Evolutionary conservation across 2,329 filamentous ascomycete species (phyloP).

Genomic region (Sordariomycetes sp.): DNA sequence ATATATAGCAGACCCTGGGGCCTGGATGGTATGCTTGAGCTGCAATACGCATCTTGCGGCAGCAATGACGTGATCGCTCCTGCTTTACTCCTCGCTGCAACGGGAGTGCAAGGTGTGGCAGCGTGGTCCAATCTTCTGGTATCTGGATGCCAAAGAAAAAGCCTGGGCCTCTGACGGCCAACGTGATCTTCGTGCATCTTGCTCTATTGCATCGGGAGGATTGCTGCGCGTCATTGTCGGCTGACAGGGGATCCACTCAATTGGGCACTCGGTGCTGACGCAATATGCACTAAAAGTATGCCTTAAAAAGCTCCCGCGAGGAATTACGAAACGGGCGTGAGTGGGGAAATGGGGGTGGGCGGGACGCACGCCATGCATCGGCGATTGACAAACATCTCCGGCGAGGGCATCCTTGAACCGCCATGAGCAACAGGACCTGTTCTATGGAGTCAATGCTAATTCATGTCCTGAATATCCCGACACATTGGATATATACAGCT

Average conservation of each 20-base stretch:
- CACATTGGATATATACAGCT: too few species aligned
- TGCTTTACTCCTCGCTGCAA: neutral
- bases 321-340: neutral
- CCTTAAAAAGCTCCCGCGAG: neutral
- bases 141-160: neutral
- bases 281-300: neutral
- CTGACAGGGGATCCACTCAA: neutral
- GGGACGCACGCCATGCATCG: neutral
- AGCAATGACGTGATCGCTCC: neutral
- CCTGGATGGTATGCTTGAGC: neutral
- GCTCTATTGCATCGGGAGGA: too few species aligned
- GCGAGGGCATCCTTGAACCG: too few species aligned
- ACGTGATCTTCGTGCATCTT: too few species aligned
- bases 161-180: too few species aligned
- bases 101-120: neutral
- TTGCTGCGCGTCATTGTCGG: neutral
- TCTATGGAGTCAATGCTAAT: too few species aligned
- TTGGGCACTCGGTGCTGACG: neutral
- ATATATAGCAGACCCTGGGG: too few species aligned
- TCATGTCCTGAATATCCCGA: too few species aligned
- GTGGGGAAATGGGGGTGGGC: neutral
- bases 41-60: neutral
- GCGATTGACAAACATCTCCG: too few species aligned
- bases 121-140: neutral
- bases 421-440: too few species aligned